These are phyloP conservation scores for Trematosphaeria pertusa DNA, from an alignment of 2,329 filamentous ascomycete species.

Conservation along the genomic window DNA sequence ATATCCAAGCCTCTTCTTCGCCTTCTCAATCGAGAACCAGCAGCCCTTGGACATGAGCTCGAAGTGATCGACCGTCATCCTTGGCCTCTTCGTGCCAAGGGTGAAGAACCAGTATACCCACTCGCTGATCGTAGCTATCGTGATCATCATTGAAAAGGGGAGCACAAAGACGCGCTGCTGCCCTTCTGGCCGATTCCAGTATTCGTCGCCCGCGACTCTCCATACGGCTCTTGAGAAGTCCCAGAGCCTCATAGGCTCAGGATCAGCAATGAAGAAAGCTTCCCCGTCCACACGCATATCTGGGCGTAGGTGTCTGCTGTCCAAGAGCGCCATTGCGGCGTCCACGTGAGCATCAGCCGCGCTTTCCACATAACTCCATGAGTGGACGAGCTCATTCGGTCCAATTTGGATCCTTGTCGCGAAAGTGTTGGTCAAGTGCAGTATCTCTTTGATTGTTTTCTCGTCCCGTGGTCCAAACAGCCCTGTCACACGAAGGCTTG, in stretches of 20 bases:
- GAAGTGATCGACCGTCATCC: constrained; percentile 7
- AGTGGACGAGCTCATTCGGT: constrained; percentile 13
- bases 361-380: constrained; percentile 18
- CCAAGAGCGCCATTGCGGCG: constrained; percentile 18
- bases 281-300: constrained; percentile 17
- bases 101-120: constrained; percentile 15
- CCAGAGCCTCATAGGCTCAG: constrained; percentile 16
- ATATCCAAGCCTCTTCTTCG: constrained; percentile 14
- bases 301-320: neutral
- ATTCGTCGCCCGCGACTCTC: constrained; percentile 8
- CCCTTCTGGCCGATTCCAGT: neutral
- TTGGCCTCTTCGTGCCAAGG: constrained; percentile 5
- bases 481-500: constrained; percentile 10
- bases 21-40: constrained; percentile 16
- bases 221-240: constrained; percentile 14
- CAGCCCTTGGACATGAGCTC: constrained; percentile 13
- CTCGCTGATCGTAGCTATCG: constrained; percentile 2
- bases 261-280: constrained; percentile 23
- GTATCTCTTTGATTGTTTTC: constrained; percentile 9
- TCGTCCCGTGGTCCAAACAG: constrained; percentile 17
- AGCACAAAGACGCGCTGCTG: constrained; percentile 5
- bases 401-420: constrained; percentile 21
- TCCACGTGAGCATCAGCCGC: constrained; percentile 18
- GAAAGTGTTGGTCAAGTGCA: constrained; percentile 5
- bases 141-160: constrained; percentile 10